Evolutionary conservation across 2,329 filamentous ascomycete genomes (phyloP).

Genomic region (Phyllachora maydis): DNA sequence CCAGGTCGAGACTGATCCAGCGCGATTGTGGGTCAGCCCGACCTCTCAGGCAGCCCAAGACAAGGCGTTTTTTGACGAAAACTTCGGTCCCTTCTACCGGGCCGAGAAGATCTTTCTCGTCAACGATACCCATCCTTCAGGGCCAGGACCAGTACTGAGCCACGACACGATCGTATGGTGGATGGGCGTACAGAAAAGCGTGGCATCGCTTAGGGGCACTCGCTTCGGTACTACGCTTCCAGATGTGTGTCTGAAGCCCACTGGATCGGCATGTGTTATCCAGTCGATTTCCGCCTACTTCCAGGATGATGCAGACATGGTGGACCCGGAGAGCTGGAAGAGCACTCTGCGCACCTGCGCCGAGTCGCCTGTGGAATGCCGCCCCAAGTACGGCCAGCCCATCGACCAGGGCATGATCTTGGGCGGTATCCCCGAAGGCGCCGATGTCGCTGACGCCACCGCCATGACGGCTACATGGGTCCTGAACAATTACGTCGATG

Average conservation of each 20-base stretch:
- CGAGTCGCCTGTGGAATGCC: conserved; percentile 61
- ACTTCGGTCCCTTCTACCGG: conserved; percentile 91
- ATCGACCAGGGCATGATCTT: conserved; percentile 71
- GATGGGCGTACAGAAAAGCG: conserved; percentile 70
- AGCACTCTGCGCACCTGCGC: conserved; percentile 53
- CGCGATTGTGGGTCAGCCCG: conserved; percentile 90
- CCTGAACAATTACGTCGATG: conserved; percentile 66
- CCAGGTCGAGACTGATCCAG: conserved; percentile 75
- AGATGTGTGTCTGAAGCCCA: conserved; percentile 89
- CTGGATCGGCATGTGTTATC: conserved; percentile 71
- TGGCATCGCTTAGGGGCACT: conserved; percentile 50
- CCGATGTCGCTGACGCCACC: conserved; percentile 48
- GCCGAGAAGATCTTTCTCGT: conserved; percentile 86
- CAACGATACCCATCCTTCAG: conserved; percentile 51
- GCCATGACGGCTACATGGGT: conserved; percentile 91
- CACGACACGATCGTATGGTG: conserved; percentile 87
- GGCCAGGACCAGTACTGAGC: conserved; percentile 57
- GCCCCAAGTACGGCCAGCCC: conserved; percentile 77
- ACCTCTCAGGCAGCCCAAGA: conserved; percentile 78
- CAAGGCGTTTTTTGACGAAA: conserved; percentile 80
- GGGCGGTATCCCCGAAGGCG: conserved; percentile 51
- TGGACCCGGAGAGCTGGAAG: conserved; percentile 50
- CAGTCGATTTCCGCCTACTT: conserved; percentile 90
- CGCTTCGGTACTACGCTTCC: conserved; percentile 49
- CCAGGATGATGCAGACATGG: conserved; percentile 39